Conservation (phyloP, 164 flowering plant species). For the Pachysandra terminalis region DNA sequence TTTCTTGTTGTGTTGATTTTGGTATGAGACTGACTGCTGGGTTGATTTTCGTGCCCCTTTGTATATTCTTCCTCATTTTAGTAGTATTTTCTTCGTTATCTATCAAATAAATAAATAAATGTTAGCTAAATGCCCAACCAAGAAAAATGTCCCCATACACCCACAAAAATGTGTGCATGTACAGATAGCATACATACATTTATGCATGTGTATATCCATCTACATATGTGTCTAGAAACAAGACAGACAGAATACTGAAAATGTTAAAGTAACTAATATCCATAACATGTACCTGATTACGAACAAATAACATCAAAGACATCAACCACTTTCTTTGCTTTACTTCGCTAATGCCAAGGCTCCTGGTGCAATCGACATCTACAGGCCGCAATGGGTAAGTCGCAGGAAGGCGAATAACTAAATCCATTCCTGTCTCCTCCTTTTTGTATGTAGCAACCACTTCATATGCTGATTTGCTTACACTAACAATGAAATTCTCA, state of each 20-base stretch:
- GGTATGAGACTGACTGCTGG: too few relatives aligned
- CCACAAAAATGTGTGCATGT: too few relatives aligned
- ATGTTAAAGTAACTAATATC: background rate
- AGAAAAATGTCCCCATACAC: too few relatives aligned
- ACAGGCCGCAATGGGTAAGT: conserved; percentile 89
- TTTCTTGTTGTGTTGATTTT: too few relatives aligned
- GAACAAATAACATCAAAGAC: conserved; percentile 85
- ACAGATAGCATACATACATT: too few relatives aligned
- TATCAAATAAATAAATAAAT: too few relatives aligned
- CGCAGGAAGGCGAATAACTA: conserved; percentile 85
- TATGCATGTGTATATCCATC: too few relatives aligned
- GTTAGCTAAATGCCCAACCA: too few relatives aligned
- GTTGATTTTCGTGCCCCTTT: too few relatives aligned
- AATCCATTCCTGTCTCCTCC: conserved; percentile 95
- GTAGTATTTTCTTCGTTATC: too few relatives aligned
- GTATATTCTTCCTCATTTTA: too few relatives aligned
- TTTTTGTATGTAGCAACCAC: conserved; percentile 92
- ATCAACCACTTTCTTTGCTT: conserved; percentile 93
- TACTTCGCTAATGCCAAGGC: conserved; percentile 89
- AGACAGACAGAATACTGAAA: background rate
- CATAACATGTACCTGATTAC: conserved; percentile 84
- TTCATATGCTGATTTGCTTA: conserved; percentile 85
- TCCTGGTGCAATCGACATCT: conserved; percentile 80
- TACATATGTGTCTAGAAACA: background rate
- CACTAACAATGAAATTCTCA: conserved; percentile 78